Conservation (phyloP, 2,329 filamentous ascomycete genomes). For the Paraconiothyrium sp. region DNA sequence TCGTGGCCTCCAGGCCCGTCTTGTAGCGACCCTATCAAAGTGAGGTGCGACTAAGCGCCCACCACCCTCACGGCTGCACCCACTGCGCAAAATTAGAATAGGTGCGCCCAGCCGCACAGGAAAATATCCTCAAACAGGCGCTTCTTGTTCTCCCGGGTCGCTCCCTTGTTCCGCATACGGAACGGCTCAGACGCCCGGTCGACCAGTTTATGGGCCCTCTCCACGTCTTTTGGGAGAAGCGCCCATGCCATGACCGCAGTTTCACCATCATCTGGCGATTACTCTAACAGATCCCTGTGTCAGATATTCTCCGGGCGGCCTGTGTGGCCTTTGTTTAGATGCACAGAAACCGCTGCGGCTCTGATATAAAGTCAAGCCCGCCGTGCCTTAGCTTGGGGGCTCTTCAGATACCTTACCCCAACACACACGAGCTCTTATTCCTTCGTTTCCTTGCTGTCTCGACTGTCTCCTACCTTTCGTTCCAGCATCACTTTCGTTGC, state of each 20-base stretch:
- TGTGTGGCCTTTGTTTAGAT: slow-evolving; percentile 36
- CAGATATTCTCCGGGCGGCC: slow-evolving; percentile 49
- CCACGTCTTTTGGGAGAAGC: slow-evolving; percentile 41
- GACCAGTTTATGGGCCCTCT: slow-evolving; percentile 42
- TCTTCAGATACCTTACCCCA: slow-evolving; percentile 37
- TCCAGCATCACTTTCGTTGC: slow-evolving; percentile 44
- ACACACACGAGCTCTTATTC: slow-evolving; percentile 40
- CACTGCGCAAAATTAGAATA: slow-evolving; percentile 47
- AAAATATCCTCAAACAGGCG: slow-evolving; percentile 48
- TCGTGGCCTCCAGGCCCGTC: slow-evolving; percentile 35
- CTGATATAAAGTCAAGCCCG: slow-evolving; percentile 44
- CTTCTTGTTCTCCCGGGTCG: slow-evolving; percentile 36
- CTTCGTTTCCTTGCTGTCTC: slow-evolving; percentile 46
- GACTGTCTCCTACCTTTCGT: slow-evolving; percentile 44
- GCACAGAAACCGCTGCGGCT: slow-evolving; percentile 38
- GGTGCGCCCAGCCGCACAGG: slow-evolving; percentile 40
- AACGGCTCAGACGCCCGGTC: slow-evolving; percentile 35
- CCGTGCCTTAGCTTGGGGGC: slow-evolving; percentile 7
- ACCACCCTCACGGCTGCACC: slow-evolving; percentile 34
- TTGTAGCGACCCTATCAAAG: slow-evolving; percentile 40
- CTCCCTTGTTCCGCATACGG: slow-evolving; percentile 35
- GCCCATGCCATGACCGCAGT: slow-evolving; percentile 32
- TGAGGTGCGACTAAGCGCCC: slow-evolving; percentile 30
- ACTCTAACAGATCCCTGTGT: slow-evolving; percentile 52
- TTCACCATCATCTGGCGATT: slow-evolving; percentile 49